Base-by-base conservation (phyloP, 352 stramenopile genomes). In the Albugo laibachii region DNA sequence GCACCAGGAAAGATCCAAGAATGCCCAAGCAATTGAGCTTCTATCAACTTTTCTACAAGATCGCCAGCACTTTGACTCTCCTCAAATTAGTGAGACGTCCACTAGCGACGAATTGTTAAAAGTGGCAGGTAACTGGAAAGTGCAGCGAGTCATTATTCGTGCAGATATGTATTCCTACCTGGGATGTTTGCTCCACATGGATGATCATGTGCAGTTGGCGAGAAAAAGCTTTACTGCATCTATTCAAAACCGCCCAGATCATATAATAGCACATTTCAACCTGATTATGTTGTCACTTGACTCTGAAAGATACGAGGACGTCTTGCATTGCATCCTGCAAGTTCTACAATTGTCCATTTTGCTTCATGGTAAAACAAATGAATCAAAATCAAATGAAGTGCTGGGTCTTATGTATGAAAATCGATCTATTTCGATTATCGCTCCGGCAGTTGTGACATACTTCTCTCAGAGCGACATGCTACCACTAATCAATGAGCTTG, bases 231-330 rank as follows among this genome's bases (percentile, higher is more conserved):
- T 70, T 11, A 48, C 53, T 0, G 55, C 53, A 4, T 56, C 61
- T 12, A 45, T 78, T n/a, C 45, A 53, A 1, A 35, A 70, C 6
- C 61, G 61, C 38, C 55, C 21, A 27, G 61, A 74, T n/a, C 61
- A 78, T 45, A 20, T 53, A 1, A 50, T 66, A 10, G 66, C 63
- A 13, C 52, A 66, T 21, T 53, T 78, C 19, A 78, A 78, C 40
- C 63, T 56, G n/a, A 47, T 73, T 1, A 63, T 74, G 52, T 42
- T 73, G 12, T 58, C 56, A 14, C 52, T 73, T 10, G 54, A 61
- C 1, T 31, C 47, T 13, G 35, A 48, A 1, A 62, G 70, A 48
- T 69, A 77, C 20, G 63, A 77, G 45, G 36, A 52, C 1, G 58
- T 59, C 8, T 50, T 77, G 2, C 57, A 68, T 24, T 51, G 48